Base-by-base conservation (phyloP, 352 stramenopile genomes). In the Globisporangium uncinulatum region DNA sequence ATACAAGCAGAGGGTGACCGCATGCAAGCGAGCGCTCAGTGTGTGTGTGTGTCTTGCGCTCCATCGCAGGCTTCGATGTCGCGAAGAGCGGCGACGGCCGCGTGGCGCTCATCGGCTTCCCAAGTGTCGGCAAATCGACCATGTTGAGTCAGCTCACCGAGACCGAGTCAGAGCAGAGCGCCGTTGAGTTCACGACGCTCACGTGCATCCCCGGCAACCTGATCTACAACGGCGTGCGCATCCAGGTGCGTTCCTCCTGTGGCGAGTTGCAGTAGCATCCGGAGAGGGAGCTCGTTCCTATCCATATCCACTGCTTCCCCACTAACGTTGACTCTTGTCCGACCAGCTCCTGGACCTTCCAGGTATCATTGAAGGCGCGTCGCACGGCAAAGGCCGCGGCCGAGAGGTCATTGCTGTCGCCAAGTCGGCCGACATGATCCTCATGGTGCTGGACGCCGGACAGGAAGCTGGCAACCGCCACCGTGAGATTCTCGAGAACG, bases 331-430 rank as follows among this genome's bases (percentile, higher is more conserved):
- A 49, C 32, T 36, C 34, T 43, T 1, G 19, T 37, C 14, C 1
- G 10, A 31, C 8, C 56, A 90, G 84, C 77, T 99, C 41, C 76
- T 99, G 45, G 97, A 99, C 97, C 77, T 99, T 51, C 97, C 97
- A 2, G 97, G 97, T 86, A 99, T 99, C 70, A 99, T 99, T 75
- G 97, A 99, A 88, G 97, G 97, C 41, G 97, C 97, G 41, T 96
- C 97, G 1, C 92, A 99, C 69, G 97, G 97, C 55, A 97, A 97
- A 60, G 97, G 97, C 44, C 86, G 97, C 63, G 97, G 97, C 58
- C 90, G 96, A 44, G 95, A 99, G 74, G 97, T 99, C 29, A 99
- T 99, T 74, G 96, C 97, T 31, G 97, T 99, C 11, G 97, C 97
- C 52, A 96, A 98, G 71, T 97, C 86, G 44, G 94, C 96, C n/a